Conservation (phyloP, 2,329 filamentous ascomycete genomes). For the Hypoxylon sp. region DNA sequence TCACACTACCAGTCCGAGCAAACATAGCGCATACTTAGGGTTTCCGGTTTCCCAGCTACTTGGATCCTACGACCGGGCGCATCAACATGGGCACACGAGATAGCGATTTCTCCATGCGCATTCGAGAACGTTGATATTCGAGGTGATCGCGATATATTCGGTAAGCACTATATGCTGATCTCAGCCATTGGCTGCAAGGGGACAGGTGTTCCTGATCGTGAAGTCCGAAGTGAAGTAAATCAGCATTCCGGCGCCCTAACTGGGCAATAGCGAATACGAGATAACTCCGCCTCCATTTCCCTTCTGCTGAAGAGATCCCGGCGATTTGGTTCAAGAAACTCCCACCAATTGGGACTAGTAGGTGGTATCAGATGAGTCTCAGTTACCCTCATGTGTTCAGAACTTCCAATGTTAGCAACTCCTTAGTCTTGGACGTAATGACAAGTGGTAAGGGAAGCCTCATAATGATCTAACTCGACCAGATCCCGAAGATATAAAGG, state of each 20-base stretch:
- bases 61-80: background rate
- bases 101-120: background rate
- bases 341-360: background rate
- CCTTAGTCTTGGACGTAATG: background rate
- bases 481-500: background rate
- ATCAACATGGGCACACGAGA: background rate
- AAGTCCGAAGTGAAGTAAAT: background rate
- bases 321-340: background rate
- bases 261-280: background rate
- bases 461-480: background rate
- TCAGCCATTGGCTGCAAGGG: background rate
- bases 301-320: constrained; percentile 1
- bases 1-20: background rate
- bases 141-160: background rate
- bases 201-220: background rate
- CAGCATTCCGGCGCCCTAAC: background rate
- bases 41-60: background rate
- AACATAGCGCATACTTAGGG: background rate
- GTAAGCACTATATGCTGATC: background rate
- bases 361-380: background rate
- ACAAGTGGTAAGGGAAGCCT: background rate
- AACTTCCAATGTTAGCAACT: background rate
- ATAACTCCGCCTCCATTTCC: background rate
- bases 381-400: background rate
- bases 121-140: background rate